These are phyloP conservation scores for Lactarius trivialis DNA, from an alignment of 768 basidiomycete species.

Conservation along the genomic window DNA sequence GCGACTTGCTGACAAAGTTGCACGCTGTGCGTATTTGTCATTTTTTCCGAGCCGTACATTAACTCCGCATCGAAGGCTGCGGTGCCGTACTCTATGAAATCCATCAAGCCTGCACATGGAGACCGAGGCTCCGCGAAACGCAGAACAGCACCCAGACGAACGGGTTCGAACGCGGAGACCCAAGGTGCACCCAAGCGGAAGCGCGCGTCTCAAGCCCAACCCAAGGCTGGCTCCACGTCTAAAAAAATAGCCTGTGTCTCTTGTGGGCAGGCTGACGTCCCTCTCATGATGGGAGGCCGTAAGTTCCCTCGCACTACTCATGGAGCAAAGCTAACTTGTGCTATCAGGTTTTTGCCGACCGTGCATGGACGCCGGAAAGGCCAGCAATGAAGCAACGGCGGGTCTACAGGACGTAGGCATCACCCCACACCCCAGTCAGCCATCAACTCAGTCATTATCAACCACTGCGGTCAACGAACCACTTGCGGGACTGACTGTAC, in stretches of 20 bases:
- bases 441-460: conserved; percentile 6
- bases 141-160: conserved; percentile 31
- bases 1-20: conserved; percentile 51
- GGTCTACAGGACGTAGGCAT: neutral
- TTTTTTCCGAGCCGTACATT: neutral
- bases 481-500: conserved; percentile 5
- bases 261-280: conserved; percentile 64
- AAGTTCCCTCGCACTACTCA: conserved; percentile 30
- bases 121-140: conserved; percentile 33
- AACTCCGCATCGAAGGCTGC: conserved; percentile 34
- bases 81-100: conserved; percentile 46
- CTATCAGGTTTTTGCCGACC: conserved; percentile 60
- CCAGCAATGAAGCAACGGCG: conserved; percentile 1
- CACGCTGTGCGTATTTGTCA: conserved; percentile 41
- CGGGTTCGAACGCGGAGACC: conserved; percentile 10
- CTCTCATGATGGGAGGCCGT: conserved; percentile 72
- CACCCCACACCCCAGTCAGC: neutral
- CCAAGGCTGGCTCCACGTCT: conserved; percentile 32
- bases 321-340: conserved; percentile 2
- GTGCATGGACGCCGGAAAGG: conserved; percentile 39
- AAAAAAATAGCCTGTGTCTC: conserved; percentile 48
- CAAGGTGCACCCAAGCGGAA: conserved; percentile 35
- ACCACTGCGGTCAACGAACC: conserved; percentile 4
- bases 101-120: conserved; percentile 46
- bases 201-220: conserved; percentile 33